phyloP scores from a whole-genome alignment of 352 stramenopile species.

The Globisporangium ultimum region DNA sequence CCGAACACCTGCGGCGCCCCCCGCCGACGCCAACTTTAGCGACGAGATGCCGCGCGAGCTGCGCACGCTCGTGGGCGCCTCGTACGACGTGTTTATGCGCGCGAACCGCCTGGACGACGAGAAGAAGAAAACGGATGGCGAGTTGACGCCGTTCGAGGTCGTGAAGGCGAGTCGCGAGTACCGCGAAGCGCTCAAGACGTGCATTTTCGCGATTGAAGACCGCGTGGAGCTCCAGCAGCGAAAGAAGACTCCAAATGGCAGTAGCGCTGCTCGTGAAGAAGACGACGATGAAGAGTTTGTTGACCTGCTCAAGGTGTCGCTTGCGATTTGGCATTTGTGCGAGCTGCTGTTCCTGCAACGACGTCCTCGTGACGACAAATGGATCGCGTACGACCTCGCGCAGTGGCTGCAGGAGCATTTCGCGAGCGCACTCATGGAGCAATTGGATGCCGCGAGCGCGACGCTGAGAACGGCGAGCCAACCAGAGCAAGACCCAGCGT shows the following conservation, averaged over 20 bases:
- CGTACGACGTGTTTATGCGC: constrained; percentile 55
- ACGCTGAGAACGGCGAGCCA: constrained; percentile 33
- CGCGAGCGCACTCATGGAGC: constrained; percentile 45
- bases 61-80: constrained; percentile 49
- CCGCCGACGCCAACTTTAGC: constrained; percentile 8
- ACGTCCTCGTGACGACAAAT: constrained; percentile 45
- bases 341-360: constrained; percentile 71
- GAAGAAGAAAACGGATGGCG: constrained; percentile 10
- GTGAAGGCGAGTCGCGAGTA: constrained; percentile 64
- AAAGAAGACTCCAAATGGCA: background rate
- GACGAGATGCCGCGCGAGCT: constrained; percentile 54
- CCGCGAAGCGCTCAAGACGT: constrained; percentile 61
- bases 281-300: constrained; percentile 49
- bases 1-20: background rate
- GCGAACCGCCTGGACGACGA: constrained; percentile 17
- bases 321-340: constrained; percentile 77
- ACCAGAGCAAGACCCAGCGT: constrained; percentile 41
- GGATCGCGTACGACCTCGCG: constrained; percentile 67
- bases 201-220: constrained; percentile 66
- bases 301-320: constrained; percentile 71
- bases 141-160: constrained; percentile 26
- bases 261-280: background rate
- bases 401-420: constrained; percentile 80
- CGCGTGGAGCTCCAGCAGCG: constrained; percentile 23
- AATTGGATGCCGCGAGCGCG: constrained; percentile 38